Evolutionary conservation across 2,329 filamentous ascomycete species (phyloP).

Genomic region (Dactylellina drechsleri): DNA sequence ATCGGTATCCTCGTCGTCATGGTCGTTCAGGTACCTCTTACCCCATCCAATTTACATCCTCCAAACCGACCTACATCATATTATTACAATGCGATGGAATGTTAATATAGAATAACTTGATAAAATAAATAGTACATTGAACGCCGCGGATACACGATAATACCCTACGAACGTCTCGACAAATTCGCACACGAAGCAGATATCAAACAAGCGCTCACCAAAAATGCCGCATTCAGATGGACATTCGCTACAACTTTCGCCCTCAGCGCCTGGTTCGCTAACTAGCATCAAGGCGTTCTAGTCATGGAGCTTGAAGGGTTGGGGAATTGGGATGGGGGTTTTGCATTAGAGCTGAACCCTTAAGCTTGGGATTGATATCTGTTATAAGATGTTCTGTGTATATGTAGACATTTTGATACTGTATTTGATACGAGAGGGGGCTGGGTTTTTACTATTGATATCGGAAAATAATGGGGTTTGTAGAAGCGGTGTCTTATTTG

Average conservation of each 20-base stretch:
- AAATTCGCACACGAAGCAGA: constrained; percentile 4
- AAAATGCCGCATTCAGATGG: constrained; percentile 42
- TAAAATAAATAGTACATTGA: constrained; percentile 41
- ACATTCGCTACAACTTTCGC: constrained; percentile 36
- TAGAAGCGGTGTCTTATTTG: too few relatives aligned
- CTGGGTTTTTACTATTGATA: too few relatives aligned
- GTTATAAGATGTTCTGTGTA: too few relatives aligned
- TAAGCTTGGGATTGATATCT: too few relatives aligned
- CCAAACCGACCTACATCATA: not conserved
- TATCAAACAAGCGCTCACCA: not conserved
- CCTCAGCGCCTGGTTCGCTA: constrained; percentile 50
- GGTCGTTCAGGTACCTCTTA: constrained; percentile 24
- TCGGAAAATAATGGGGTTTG: too few relatives aligned
- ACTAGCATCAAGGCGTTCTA: constrained; percentile 20
- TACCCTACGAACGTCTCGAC: constrained; percentile 13
- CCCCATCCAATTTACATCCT: too few relatives aligned
- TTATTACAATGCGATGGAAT: not conserved
- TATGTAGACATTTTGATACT: too few relatives aligned
- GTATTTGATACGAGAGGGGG: too few relatives aligned
- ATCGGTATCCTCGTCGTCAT: constrained; percentile 19
- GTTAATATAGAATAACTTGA: not conserved
- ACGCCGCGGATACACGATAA: constrained; percentile 25
- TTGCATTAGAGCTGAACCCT: too few relatives aligned
- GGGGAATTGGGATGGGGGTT: too few relatives aligned
- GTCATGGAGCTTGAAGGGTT: too few relatives aligned